Percentiles rank a stretch among this genome's conserved stretches.
These are phyloP conservation scores for Pleurotus pulmonarius DNA, from an alignment of 768 basidiomycete genomes.

Conservation along the genomic window DNA sequence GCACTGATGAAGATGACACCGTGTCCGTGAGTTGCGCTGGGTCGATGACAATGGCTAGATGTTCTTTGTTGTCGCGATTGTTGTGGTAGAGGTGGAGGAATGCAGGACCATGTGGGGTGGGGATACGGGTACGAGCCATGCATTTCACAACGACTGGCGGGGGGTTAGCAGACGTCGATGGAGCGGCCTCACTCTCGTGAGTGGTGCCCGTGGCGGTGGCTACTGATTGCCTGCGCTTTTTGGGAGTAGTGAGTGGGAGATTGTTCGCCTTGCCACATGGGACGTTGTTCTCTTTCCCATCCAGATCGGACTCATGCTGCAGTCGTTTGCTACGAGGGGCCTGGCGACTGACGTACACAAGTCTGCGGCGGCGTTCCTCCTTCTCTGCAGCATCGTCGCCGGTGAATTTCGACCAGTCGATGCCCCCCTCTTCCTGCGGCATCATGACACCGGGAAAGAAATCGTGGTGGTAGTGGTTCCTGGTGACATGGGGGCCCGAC, in stretches of 20 bases:
- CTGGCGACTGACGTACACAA: constrained; percentile 70
- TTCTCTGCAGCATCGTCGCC: constrained; percentile 32
- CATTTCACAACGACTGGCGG: constrained; percentile 73
- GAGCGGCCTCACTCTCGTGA: constrained; percentile 19
- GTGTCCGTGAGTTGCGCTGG: constrained; percentile 73
- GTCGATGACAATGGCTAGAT: constrained; percentile 93
- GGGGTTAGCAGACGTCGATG: constrained; percentile 16
- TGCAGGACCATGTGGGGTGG: constrained; percentile 89
- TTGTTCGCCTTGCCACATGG: constrained; percentile 35
- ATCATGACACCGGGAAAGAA: constrained; percentile 60
- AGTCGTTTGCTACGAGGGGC: constrained; percentile 66
- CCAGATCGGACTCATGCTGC: constrained; percentile 22
- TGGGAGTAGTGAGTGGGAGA: constrained; percentile 31
- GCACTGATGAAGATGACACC: constrained; percentile 32
- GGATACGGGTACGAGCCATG: constrained; percentile 96
- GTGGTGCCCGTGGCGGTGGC: constrained; percentile 15
- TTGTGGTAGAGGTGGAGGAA: constrained; percentile 97
- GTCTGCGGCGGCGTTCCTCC: constrained; percentile 38
- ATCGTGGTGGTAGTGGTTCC: constrained; percentile 85
- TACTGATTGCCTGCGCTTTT: constrained; percentile 38
- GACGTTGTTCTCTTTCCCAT: constrained; percentile 50
- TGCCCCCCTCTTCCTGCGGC: constrained; percentile 46
- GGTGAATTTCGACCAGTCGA: constrained; percentile 57
- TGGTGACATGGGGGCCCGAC: constrained; percentile 73
- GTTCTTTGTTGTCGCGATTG: constrained; percentile 88